Percentiles rank a stretch among this genome's conserved stretches.
Conservation (phyloP, 2,329 filamentous ascomycete species). For the Proliferodiscus dingleyae region DNA sequence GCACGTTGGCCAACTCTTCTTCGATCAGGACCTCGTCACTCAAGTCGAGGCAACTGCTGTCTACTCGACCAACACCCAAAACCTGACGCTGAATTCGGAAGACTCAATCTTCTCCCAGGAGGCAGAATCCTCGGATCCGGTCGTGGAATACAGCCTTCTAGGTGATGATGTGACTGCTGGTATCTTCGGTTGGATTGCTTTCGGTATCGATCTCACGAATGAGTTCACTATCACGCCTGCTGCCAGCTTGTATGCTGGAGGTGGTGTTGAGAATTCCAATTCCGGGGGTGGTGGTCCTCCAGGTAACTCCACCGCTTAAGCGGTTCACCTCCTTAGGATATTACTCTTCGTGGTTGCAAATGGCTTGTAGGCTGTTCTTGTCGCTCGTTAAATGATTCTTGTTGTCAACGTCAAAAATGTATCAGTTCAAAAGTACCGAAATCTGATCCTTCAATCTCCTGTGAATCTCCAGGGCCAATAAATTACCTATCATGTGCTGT, state of each 20-base stretch:
- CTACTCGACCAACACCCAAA: slow-evolving; percentile 43
- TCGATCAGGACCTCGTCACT: slow-evolving; percentile 53
- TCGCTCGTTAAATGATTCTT: too few species aligned
- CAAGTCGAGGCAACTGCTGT: slow-evolving; percentile 44
- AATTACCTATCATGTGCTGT: too few species aligned
- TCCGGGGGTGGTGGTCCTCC: too few species aligned
- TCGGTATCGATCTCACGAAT: slow-evolving; percentile 32
- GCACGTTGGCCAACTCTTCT: slow-evolving; percentile 62
- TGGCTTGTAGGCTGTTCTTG: too few species aligned
- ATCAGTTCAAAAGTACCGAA: too few species aligned
- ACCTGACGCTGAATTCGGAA: slow-evolving; percentile 43
- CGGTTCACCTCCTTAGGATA: too few species aligned
- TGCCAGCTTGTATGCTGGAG: background rate
- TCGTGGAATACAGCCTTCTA: slow-evolving; percentile 53
- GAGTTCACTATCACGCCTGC: background rate
- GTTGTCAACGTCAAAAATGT: too few species aligned
- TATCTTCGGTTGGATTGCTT: slow-evolving; percentile 49
- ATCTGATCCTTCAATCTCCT: too few species aligned
- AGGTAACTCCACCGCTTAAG: too few species aligned
- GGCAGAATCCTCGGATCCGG: slow-evolving; percentile 44
- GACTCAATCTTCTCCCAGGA: slow-evolving; percentile 44
- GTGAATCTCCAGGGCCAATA: too few species aligned
- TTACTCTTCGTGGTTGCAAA: too few species aligned
- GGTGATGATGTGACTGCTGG: slow-evolving; percentile 48
- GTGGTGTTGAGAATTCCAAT: background rate